Evolutionary conservation across 768 basidiomycete species (phyloP), one percentile per base, ranked within the genome.

Genomic region (Lanmaoa rubissima): DNA sequence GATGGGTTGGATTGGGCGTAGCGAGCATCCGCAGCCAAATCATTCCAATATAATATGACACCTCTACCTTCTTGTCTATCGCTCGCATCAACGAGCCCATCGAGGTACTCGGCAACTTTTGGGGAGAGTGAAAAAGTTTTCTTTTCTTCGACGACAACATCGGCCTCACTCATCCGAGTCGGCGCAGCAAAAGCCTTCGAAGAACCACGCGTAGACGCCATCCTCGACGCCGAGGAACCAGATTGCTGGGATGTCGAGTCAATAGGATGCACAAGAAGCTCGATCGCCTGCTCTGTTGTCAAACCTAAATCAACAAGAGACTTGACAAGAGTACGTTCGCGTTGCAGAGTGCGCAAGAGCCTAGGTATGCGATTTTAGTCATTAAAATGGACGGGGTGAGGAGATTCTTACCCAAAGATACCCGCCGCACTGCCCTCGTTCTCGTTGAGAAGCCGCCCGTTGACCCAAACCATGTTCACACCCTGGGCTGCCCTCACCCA

Each of bases 41-140:
- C 87, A 70, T 98, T 99, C 87, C 88, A 90, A 84, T 91, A 98
- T 1, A 86, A 67, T 39, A 95, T 79, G 4, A 89, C 78, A 36
- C 74, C 78, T 0, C 87, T 92, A 2, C 82, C 92, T 68, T 99
- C 97, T 4, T 68, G 65, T 17, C 91, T 77, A 71, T 99, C 96
- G 55, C 90, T 93, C 1, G 94, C 88, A 71, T 98, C 97, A 55
- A 96, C 88, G n/a, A 97, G 61, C 1, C 87, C 91, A 52, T 90
- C 88, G 4, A 72, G 59, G 31, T 61, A 68, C 38, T 69, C 72
- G 5, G 64, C 46, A 45, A 53, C 28, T 48, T 68, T 72, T 6
- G 61, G 61, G n/a, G 68, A 26, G 54, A 98, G 91, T 65, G 94
- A 94, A 81, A 94, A 94, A 60, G 87, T 91, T 16, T 91, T 97